Evolutionary conservation across 164 flowering plant genomes (phyloP).

Genomic region (Sedum album): DNA sequence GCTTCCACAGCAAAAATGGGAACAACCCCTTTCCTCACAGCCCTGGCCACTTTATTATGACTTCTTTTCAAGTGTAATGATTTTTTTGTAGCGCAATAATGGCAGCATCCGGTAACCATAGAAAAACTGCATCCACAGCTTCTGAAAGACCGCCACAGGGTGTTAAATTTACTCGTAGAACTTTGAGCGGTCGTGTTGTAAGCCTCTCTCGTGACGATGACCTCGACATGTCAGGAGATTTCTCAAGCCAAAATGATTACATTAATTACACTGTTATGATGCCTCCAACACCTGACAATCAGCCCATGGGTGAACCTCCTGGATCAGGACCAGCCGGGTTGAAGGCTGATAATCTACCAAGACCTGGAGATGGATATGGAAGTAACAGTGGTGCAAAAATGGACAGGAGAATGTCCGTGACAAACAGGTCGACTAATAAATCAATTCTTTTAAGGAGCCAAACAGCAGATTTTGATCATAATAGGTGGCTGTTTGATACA

Average conservation of each 20-base stretch:
- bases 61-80: not conserved
- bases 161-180: slow-evolving; percentile 60
- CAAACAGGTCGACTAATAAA: slow-evolving; percentile 26
- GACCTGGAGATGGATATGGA: slow-evolving; percentile 9
- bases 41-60: not conserved
- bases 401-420: slow-evolving; percentile 40
- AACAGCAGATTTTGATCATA: slow-evolving; percentile 62
- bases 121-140: slow-evolving; percentile 20
- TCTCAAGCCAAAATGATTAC: slow-evolving; percentile 41
- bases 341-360: slow-evolving; percentile 13
- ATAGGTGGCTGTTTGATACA: slow-evolving; percentile 56
- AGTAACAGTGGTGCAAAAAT: slow-evolving; percentile 13
- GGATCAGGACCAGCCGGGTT: slow-evolving; percentile 7
- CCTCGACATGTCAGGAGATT: slow-evolving; percentile 46
- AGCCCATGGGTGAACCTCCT: slow-evolving; percentile 40
- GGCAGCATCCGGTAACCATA: slow-evolving; percentile 25
- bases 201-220: slow-evolving; percentile 84
- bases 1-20: not conserved
- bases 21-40: not conserved
- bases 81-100: slow-evolving; percentile 8
- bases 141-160: slow-evolving; percentile 45
- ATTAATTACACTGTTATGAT: slow-evolving; percentile 68
- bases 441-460: slow-evolving; percentile 51
- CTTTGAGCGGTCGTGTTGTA: slow-evolving; percentile 65
- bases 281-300: slow-evolving; percentile 97